These are phyloP conservation scores for Zhuliangozyma blackwelliae DNA, from an alignment of 1,139 yeast species.

Conservation along the genomic window DNA sequence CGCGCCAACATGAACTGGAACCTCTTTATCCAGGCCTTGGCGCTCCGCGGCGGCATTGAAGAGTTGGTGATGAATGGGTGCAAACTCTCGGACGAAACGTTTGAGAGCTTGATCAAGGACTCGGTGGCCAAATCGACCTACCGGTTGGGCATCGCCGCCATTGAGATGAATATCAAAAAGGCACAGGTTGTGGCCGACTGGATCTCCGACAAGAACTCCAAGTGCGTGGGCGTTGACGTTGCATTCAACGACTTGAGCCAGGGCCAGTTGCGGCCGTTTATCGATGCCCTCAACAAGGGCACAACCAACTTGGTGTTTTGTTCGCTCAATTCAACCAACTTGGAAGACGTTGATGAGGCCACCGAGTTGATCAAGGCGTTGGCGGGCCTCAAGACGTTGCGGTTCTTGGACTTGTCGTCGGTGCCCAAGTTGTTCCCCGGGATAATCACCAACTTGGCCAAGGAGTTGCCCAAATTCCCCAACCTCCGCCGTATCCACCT, in stretches of 20 bases:
- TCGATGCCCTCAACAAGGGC: slow-evolving; percentile 34
- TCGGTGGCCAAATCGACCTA: slow-evolving; percentile 56
- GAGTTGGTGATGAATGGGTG: slow-evolving; percentile 84
- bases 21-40: slow-evolving; percentile 56
- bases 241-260: slow-evolving; percentile 73
- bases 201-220: slow-evolving; percentile 50
- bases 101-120: slow-evolving; percentile 46
- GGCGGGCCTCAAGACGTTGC: slow-evolving; percentile 49
- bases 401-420: slow-evolving; percentile 74
- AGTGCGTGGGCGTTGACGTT: slow-evolving; percentile 76
- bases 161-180: slow-evolving; percentile 57
- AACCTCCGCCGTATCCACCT: slow-evolving; percentile 70
- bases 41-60: slow-evolving; percentile 66
- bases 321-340: slow-evolving; percentile 67
- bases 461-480: slow-evolving; percentile 61
- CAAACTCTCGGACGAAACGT: slow-evolving; percentile 50
- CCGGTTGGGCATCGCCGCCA: slow-evolving; percentile 74
- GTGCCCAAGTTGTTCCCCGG: slow-evolving; percentile 73
- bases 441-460: slow-evolving; percentile 56
- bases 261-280: slow-evolving; percentile 50
- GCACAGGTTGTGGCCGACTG: slow-evolving; percentile 56
- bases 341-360: slow-evolving; percentile 52
- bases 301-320: slow-evolving; percentile 51
- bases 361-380: slow-evolving; percentile 49
- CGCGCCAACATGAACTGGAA: slow-evolving; percentile 78